Conservation (phyloP, 306 rosid species). For the Myrica gale region DNA sequence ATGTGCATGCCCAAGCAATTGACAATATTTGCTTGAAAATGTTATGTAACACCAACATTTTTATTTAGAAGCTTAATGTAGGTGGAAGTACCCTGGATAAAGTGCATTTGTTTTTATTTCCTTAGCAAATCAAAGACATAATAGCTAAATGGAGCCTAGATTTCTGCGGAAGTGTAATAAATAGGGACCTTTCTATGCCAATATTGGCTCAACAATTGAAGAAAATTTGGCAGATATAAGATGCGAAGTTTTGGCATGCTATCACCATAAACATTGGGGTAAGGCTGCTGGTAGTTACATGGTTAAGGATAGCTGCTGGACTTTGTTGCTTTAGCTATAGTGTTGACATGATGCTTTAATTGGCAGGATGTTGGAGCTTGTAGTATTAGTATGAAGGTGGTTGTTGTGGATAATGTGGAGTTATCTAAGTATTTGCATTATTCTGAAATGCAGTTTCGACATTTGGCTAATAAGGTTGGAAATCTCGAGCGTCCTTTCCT, state of each 20-base stretch:
- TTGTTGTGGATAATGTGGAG: neutral
- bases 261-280: neutral
- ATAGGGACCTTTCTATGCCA: neutral
- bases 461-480: constrained; percentile 92
- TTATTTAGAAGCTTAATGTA: no score
- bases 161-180: neutral
- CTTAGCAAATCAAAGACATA: neutral
- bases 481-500: constrained; percentile 99
- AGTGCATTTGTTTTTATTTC: neutral
- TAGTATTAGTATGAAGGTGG: neutral
- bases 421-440: constrained; percentile 2
- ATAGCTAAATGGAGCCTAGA: neutral
- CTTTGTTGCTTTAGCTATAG: neutral
- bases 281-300: neutral
- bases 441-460: constrained; percentile 77
- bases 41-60: no score
- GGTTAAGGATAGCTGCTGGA: neutral
- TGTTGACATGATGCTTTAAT: neutral
- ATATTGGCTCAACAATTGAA: no score
- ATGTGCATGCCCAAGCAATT: no score
- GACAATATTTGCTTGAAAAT: no score
- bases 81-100: neutral
- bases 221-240: neutral
- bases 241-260: neutral
- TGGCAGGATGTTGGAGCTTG: neutral